These are phyloP conservation scores for Saccharomyces hybrid DNA, from an alignment of 1,139 yeast species.

Conservation along the genomic window DNA sequence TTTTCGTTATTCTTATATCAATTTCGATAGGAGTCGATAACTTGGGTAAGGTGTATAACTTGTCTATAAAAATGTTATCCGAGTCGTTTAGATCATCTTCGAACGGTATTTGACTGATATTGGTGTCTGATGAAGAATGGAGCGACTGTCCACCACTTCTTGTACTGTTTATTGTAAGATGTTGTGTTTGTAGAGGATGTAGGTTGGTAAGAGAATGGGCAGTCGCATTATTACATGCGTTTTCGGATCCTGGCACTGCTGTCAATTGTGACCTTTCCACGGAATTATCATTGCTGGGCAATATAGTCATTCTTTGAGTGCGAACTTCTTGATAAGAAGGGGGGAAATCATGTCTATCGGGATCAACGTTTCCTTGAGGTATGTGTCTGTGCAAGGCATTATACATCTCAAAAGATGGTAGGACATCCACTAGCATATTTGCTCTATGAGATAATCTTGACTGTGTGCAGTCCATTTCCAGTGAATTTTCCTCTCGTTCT, in stretches of 20 bases:
- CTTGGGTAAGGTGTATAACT: slow-evolving; percentile 31
- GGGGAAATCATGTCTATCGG: slow-evolving; percentile 29
- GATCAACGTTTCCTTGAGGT: slow-evolving; percentile 30
- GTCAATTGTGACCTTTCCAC: slow-evolving; percentile 1
- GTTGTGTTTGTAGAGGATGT: slow-evolving; percentile 19
- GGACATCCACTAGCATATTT: slow-evolving; percentile 22
- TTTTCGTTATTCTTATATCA: slow-evolving; percentile 34
- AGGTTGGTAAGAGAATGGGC: slow-evolving; percentile 10
- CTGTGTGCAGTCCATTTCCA: slow-evolving; percentile 1
- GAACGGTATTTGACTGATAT: slow-evolving; percentile 9
- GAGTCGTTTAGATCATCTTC: slow-evolving; percentile 25
- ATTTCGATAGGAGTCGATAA: slow-evolving; percentile 30
- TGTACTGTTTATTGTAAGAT: slow-evolving; percentile 11
- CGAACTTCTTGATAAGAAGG: slow-evolving; percentile 27
- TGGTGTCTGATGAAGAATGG: not conserved
- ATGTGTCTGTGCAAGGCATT: slow-evolving; percentile 30
- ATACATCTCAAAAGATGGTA: slow-evolving; percentile 33
- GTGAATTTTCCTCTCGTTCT: not conserved
- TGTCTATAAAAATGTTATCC: slow-evolving; percentile 32
- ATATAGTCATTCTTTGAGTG: slow-evolving; percentile 4
- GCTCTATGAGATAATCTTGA: slow-evolving; percentile 6
- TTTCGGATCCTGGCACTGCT: not conserved
- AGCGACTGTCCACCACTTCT: slow-evolving; percentile 3
- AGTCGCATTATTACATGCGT: not conserved
- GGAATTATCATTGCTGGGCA: slow-evolving; percentile 1